Evolutionary conservation across 306 rosid species (phyloP), one percentile per base, ranked within the genome.

Genomic region (Quercus parvula): DNA sequence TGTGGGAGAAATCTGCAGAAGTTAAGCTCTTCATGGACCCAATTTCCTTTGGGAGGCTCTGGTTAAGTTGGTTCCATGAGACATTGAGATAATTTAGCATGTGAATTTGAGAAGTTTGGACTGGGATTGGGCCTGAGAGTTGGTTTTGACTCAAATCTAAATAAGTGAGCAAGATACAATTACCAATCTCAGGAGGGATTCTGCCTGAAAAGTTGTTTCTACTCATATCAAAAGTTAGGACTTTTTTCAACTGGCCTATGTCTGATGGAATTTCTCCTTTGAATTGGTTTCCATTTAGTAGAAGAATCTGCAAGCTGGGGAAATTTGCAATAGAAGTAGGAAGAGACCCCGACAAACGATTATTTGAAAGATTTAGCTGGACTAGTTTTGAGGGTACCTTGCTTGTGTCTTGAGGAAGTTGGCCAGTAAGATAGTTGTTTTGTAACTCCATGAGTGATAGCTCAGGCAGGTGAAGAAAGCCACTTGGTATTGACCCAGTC

Each of bases 81-180:
- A 91, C 81, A 79, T 95, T 95, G 51, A 95, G 90, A 88, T 90
- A 95, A 71, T 92, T 92, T 14, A 95, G 77, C 27, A 88, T 91
- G 82, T 89, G 95, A 70, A 89, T 87, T 77, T 91, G 86, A 27
- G 97, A 82, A 68, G 91, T 67, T 73, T 91, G 89, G 81, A 74
- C 68, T 75, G 98, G 98, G 59, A 94, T 82, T 49, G 91, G 90
- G 12, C 97, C 97, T 35, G 95, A 86, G 44, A 94, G 88, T 10
- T 90, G 89, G 85, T 94, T 94, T 67, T 88, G 97, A 92, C 97
- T 94, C 82, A 94, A 88, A 87, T 94, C 98, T 49, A 94, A 76
- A 76, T 79, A 92, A 22, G 93, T 86, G 74, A 94, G 89, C 49
- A 81, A 77, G 20, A 41, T 57, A 80, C 92, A 91, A 18, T 86